Base-by-base conservation (phyloP, 495 filamentous ascomycete genomes). In the Choiromyces venosus region DNA sequence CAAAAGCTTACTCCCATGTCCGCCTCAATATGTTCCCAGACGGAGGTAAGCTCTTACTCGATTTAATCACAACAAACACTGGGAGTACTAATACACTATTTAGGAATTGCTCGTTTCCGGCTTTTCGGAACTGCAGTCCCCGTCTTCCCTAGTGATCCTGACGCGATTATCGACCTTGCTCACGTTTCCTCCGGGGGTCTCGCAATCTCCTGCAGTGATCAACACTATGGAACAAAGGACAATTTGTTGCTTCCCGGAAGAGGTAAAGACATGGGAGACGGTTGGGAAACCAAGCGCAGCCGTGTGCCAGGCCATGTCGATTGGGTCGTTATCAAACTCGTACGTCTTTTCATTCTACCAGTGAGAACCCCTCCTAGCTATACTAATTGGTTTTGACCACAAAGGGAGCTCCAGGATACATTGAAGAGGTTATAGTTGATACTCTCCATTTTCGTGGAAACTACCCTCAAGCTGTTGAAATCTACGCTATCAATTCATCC, bases 381-480 rank as follows among this genome's bases (percentile, higher is more conserved):
- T 25, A 29, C 37, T 21, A 29, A 9, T 37, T 33, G 29, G 0
- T 8, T 61, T 29, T 33, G 70, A 35, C 29, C 42, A 40, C 71
- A 71, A n/a, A 79, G 78, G 93, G 93, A 9, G 86, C 89, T 1
- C 85, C 87, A 21, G 93, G 92, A 0, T 85, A 86, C 52, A 87
- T 96, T 64, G 86, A 89, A 72, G 88, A 87, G 78, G 83, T 97
- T 36, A 82, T 96, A 5, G 89, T 97, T 19, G 94, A 97, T 82
- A 97, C 94, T 7, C 91, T 92, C 61, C 91, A 93, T 83, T 97
- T 94, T 82, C 84, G 92, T 44, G 94, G 94, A 9, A 97, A 97
- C 83, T 97, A 91, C 77, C 94, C 94, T 0, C 88, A 92, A 78
- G 88, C 88, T 72, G 88, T 92, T 36, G 88, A 88, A 79, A 86